These are phyloP conservation scores for Trypanosoma avium DNA, from an alignment of 208 protist genomes.

Conservation along the genomic window DNA sequence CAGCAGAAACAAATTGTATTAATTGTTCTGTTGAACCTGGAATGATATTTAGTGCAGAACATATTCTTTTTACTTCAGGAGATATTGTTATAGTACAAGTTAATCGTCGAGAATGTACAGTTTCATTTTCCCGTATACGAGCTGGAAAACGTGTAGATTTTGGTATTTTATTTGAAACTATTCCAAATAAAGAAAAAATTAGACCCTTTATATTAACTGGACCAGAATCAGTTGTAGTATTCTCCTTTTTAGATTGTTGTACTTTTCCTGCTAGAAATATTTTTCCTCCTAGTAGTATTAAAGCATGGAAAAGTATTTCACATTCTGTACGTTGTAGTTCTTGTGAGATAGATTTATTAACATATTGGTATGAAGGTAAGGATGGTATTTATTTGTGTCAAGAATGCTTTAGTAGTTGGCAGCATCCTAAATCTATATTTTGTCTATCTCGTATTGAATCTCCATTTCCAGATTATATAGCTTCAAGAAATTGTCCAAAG, in stretches of 20 bases:
- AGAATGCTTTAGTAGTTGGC: constrained; percentile 82
- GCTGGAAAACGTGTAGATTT: constrained; percentile 59
- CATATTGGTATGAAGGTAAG: constrained; percentile 73
- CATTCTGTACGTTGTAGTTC: constrained; percentile 25
- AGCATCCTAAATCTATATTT: constrained; percentile 72
- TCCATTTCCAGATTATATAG: constrained; percentile 58
- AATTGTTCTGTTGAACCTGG: constrained; percentile 82
- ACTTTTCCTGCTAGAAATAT: constrained; percentile 77
- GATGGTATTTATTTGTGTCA: constrained; percentile 57
- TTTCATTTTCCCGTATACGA: constrained; percentile 73
- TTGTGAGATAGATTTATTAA: constrained; percentile 36
- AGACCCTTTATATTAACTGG: constrained; percentile 72
- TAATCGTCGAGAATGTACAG: constrained; percentile 54
- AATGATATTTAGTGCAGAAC: constrained; percentile 76
- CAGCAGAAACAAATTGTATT: constrained; percentile 66
- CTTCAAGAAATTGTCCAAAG: constrained; percentile 54
- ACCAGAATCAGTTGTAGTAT: constrained; percentile 70
- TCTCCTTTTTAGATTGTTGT: constrained; percentile 66
- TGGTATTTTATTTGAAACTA: constrained; percentile 78
- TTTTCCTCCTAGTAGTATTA: constrained; percentile 60
- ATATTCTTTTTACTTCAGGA: constrained; percentile 60
- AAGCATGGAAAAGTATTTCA: constrained; percentile 18
- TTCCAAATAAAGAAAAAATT: constrained; percentile 45
- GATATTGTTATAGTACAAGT: constrained; percentile 76
- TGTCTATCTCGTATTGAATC: constrained; percentile 30